Base-by-base conservation (phyloP, 2,329 filamentous ascomycete genomes). In the Kalmusia sp. region DNA sequence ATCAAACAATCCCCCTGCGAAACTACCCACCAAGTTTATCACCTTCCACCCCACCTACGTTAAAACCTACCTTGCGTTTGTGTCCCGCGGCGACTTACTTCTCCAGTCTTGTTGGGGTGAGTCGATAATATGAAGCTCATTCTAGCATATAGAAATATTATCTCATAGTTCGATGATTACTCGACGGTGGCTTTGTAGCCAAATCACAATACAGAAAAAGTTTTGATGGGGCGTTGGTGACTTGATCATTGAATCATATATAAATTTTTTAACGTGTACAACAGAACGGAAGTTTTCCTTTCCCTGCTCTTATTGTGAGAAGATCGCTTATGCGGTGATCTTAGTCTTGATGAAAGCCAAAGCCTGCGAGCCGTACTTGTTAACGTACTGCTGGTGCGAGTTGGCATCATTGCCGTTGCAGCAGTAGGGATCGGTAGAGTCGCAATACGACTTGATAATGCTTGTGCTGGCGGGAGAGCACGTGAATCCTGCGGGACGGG, bases 361-460 rank as follows among this genome's bases (percentile, higher is more conserved):
- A 1, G 86, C 86, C 62, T 85, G 76, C 6, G 77, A 67, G 1
- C 86, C 86, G 55, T 89, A 89, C 61, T 83, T 83, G 55, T 68
- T 74, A 2, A 82, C 85, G 54, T 89, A 89, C 44, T 84, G 80
- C 68, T 87, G 82, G 69, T 88, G 86, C 6, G 81, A 79, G 62
- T 82, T 81, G 22, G 80, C 77, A 54, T 88, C 79, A 62, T 80
- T 86, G 43, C 86, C 87, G 35, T 82, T 86, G 72, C 85, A 89
- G 79, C 87, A 89, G 74, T 86, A 88, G 0, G 85, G 85, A 58
- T 89, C 86, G 3, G 81, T 65, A 4, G 80, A 74, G 61, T 89
- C 86, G 69, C 87, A 89, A 77, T 88, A 89, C 4, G 83, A 85
- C 73, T 87, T 76, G 61, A 88, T 83, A 63, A 83, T 85, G 66